These are phyloP conservation scores for Cytospora leucostoma DNA, from an alignment of 2,329 filamentous ascomycete species.

Conservation along the genomic window DNA sequence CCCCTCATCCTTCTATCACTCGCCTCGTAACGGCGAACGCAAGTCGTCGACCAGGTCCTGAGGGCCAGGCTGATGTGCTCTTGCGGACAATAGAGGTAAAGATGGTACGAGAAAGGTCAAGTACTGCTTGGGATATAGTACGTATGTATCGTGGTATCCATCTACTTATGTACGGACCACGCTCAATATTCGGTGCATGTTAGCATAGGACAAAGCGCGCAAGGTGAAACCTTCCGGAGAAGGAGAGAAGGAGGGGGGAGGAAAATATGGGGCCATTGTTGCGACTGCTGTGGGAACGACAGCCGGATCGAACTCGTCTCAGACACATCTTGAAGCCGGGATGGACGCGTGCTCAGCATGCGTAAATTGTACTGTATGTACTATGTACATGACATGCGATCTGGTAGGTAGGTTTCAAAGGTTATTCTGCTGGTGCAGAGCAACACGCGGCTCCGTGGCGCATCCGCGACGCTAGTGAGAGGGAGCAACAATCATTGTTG, in stretches of 20 bases:
- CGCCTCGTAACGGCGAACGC: too few species aligned
- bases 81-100: neutral
- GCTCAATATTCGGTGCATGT: constrained; percentile 1
- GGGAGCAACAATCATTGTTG: neutral
- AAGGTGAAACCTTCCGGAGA: constrained; percentile 5
- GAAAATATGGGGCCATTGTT: constrained; percentile 5
- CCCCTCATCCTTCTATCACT: neutral
- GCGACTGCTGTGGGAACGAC: constrained; percentile 1
- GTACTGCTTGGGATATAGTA: too few species aligned
- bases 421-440: constrained; percentile 2
- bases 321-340: neutral
- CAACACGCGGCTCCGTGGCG: constrained; percentile 20
- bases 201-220: constrained; percentile 17
- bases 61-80: neutral
- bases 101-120: too few species aligned
- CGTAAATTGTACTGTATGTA: neutral
- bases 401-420: neutral
- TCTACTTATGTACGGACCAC: neutral
- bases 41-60: too few species aligned
- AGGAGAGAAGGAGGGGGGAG: constrained; percentile 5
- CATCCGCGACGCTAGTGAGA: neutral
- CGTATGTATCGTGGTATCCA: neutral
- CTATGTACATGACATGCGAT: neutral
- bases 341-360: neutral
- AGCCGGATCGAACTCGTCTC: neutral